Base-by-base conservation (phyloP, 805 yeast species). In the Sugiyamaella marilandica region DNA sequence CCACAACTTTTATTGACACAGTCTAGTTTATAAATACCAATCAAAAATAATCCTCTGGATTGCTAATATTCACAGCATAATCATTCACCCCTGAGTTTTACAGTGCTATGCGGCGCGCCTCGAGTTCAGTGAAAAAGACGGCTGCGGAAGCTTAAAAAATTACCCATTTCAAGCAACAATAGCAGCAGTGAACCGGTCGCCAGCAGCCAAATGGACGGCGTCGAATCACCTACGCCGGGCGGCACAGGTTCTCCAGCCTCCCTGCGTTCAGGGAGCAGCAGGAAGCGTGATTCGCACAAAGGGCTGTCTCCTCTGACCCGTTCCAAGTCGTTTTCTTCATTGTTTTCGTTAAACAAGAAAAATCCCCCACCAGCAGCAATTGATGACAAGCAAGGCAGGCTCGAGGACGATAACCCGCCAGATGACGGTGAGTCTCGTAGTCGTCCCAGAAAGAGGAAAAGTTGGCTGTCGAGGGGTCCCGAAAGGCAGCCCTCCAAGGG, bases 241-340 rank as follows among this genome's bases (percentile, higher is more conserved):
- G 16, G 29, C 29, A 24, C 29, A 24, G 29, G 29, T 24, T 24
- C 29, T 24, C 29, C 29, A 24, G 29, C 29, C 29, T 24, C 29
- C 7, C 7, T 24, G 29, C 29, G 29, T 24, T 5, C 29, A 24
- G 29, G 29, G 29, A 24, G 29, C 29, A 24, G 29, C 29, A 24
- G 29, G 7, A 24, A 5, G 29, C 29, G 29, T 24, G 29, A 24
- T 24, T 24, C 29, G 29, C 29, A 24, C 29, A 24, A 24, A 5
- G 29, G 29, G 29, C 29, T 24, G n/a, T n/a, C 47, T 21, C 36
- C 36, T 8, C 47, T 48, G n/a, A 24, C 29, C 5, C 14, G 41
- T 21, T 43, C 52, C 13, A 43, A 24, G 31, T 51, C 54, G 33
- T 32, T 51, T 11, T 26, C 50, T n/a, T 51, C 54, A n/a, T 45